Percentiles rank a stretch among this genome's conserved stretches.
Conservation (phyloP, 2,329 filamentous ascomycete genomes). For the Exophiala viscosa region DNA sequence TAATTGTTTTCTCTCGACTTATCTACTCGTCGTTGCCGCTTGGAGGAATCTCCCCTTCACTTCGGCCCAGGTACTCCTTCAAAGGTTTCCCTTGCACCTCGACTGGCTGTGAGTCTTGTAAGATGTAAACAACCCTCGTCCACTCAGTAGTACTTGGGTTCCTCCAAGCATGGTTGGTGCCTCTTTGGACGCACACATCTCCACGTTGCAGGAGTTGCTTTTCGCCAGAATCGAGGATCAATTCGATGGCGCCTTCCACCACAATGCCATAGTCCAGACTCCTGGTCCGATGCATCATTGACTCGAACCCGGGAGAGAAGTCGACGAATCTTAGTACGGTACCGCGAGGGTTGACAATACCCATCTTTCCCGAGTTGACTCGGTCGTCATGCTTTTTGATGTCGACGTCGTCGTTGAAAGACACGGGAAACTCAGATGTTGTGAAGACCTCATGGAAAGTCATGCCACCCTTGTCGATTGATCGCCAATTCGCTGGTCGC, state of each 20-base stretch:
- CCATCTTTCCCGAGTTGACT: constrained; percentile 1
- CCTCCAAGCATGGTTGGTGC: constrained; percentile 39
- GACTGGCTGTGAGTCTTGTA: constrained; percentile 15
- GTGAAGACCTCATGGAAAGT: constrained; percentile 10
- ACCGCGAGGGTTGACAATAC: constrained; percentile 12
- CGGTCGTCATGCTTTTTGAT: constrained; percentile 10
- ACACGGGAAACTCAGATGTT: constrained; percentile 11
- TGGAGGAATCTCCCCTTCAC: constrained; percentile 13
- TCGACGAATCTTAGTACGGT: constrained; percentile 37
- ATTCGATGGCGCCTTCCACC: constrained; percentile 51
- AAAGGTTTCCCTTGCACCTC: constrained; percentile 4
- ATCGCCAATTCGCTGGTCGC: constrained; percentile 12
- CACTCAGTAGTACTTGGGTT: constrained; percentile 32
- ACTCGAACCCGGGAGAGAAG: constrained; percentile 41
- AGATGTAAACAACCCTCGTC: constrained; percentile 17
- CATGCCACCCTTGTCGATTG: constrained; percentile 12
- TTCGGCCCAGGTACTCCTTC: constrained; percentile 13
- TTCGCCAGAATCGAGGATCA: constrained; percentile 51
- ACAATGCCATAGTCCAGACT: constrained; percentile 55
- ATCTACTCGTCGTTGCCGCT: constrained; percentile 9
- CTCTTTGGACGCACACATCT: constrained; percentile 54
- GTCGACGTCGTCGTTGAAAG: constrained; percentile 13
- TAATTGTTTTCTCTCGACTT: too few species aligned
- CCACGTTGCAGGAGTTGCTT: constrained; percentile 45
- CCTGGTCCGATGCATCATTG: constrained; percentile 52